These are phyloP conservation scores for Schwanniomyces sp. DNA, from an alignment of 805 yeast genomes.

Conservation along the genomic window DNA sequence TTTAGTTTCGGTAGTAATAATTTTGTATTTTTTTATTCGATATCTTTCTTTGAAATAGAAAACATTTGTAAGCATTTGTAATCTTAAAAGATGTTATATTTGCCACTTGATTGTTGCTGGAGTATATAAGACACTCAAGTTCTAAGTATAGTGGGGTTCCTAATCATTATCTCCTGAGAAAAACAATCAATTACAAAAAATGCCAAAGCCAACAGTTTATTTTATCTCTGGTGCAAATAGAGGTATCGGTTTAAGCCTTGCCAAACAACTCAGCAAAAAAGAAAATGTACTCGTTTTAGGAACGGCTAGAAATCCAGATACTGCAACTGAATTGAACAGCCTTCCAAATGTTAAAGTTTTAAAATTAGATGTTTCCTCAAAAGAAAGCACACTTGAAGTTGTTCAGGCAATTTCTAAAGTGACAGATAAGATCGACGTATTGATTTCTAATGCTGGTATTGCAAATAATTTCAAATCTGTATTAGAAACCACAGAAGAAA, in stretches of 20 bases:
- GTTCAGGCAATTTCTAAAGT: not conserved
- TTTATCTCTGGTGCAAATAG: conserved; percentile 40
- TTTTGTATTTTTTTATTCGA: too few relatives aligned
- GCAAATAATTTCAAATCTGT: conserved; percentile 12
- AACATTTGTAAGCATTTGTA: too few relatives aligned
- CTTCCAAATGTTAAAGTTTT: conserved; percentile 14
- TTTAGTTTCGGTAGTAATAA: too few relatives aligned
- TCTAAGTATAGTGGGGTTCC: too few relatives aligned
- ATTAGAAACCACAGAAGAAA: conserved; percentile 14
- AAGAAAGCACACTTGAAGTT: conserved; percentile 22
- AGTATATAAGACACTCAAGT: too few relatives aligned
- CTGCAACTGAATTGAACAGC: conserved; percentile 15
- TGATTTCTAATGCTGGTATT: conserved; percentile 32
- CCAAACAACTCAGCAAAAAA: conserved; percentile 17
- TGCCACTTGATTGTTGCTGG: too few relatives aligned
- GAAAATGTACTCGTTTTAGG: conserved; percentile 35
- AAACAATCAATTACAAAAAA: not conserved
- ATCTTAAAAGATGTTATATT: too few relatives aligned
- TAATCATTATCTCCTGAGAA: too few relatives aligned
- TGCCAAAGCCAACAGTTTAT: conserved; percentile 1
- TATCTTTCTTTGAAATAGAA: too few relatives aligned
- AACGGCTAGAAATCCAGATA: conserved; percentile 34
- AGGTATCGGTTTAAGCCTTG: conserved; percentile 41
- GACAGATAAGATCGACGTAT: conserved; percentile 25
- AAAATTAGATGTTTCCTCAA: conserved; percentile 19